A percentile compares a stretch with the other conserved stretches of the same genome.
phyloP scores from a whole-genome alignment of 2,329 filamentous ascomycete genomes.

The Alternaria metachromatica region DNA sequence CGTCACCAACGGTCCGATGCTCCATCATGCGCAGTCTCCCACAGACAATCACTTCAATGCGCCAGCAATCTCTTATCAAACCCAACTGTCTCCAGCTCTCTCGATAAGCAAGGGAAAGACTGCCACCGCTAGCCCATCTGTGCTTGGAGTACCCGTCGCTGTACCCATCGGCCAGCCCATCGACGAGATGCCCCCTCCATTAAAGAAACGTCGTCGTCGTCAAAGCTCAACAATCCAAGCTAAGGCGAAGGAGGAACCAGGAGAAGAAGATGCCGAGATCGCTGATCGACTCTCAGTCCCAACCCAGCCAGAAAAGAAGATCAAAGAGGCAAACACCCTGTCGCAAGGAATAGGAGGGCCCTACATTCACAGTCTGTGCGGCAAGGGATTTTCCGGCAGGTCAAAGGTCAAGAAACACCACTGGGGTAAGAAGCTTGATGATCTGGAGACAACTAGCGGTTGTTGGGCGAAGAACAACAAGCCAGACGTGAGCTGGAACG shows the following conservation, averaged over 20 bases:
- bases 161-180: slow-evolving; percentile 11
- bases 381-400: slow-evolving; percentile 31
- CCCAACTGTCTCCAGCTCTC: background rate
- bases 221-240: background rate
- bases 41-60: background rate
- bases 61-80: background rate
- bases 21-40: background rate
- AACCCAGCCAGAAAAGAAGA: background rate
- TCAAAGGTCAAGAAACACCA: slow-evolving; percentile 45
- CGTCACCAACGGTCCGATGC: background rate
- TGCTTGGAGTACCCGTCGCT: slow-evolving; percentile 9
- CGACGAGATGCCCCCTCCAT: slow-evolving; percentile 17
- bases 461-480: slow-evolving; percentile 43
- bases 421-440: slow-evolving; percentile 34
- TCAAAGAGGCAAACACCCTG: background rate
- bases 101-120: background rate
- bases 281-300: background rate
- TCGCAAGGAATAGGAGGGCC: background rate
- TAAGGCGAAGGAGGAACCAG: background rate
- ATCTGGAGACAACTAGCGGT: slow-evolving; percentile 34
- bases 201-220: background rate
- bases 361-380: slow-evolving; percentile 41
- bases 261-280: background rate
- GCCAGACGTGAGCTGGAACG: slow-evolving; percentile 40
- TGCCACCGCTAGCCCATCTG: slow-evolving; percentile 3